Evolutionary conservation across 768 basidiomycete species (phyloP).

Genomic region (Sutorius australiensis): DNA sequence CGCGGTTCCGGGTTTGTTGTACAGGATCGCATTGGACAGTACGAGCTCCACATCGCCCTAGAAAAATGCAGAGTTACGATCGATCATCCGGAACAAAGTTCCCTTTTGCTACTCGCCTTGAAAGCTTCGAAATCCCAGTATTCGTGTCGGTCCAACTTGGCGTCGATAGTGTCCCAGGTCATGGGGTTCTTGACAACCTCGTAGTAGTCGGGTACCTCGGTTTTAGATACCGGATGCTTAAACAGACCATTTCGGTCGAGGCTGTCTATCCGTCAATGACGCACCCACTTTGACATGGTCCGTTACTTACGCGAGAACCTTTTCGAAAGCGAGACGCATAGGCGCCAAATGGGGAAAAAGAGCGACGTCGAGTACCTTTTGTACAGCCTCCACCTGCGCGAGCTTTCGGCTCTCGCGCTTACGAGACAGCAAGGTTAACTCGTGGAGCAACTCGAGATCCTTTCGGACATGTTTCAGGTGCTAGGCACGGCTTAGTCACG

Average conservation of each 20-base stretch:
- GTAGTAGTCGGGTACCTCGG: constrained; percentile 87
- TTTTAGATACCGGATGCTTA: constrained; percentile 73
- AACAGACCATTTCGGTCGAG: constrained; percentile 74
- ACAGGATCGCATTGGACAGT: constrained; percentile 77
- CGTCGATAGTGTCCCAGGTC: constrained; percentile 81
- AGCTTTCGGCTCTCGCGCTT: constrained; percentile 84
- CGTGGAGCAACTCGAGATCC: constrained; percentile 73
- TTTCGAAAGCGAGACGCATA: constrained; percentile 64
- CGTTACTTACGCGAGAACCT: constrained; percentile 59
- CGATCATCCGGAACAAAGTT: not conserved
- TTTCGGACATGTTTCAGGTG: constrained; percentile 60
- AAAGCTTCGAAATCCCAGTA: constrained; percentile 79
- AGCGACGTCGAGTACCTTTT: constrained; percentile 55
- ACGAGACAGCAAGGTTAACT: constrained; percentile 60
- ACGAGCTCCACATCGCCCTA: constrained; percentile 85
- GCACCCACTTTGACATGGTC: not conserved
- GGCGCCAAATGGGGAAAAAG: constrained; percentile 65
- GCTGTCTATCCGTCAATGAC: constrained; percentile 38
- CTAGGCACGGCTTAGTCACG: constrained; percentile 25
- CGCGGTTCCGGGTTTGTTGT: constrained; percentile 73
- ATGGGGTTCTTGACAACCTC: constrained; percentile 83
- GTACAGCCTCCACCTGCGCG: constrained; percentile 60
- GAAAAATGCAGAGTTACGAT: not conserved
- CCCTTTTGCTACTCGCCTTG: constrained; percentile 41
- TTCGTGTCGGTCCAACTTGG: constrained; percentile 75